A percentile compares a stretch with the other conserved stretches of the same genome.
Evolutionary conservation across 805 yeast species (phyloP).

Genomic region (Millerozyma miso): DNA sequence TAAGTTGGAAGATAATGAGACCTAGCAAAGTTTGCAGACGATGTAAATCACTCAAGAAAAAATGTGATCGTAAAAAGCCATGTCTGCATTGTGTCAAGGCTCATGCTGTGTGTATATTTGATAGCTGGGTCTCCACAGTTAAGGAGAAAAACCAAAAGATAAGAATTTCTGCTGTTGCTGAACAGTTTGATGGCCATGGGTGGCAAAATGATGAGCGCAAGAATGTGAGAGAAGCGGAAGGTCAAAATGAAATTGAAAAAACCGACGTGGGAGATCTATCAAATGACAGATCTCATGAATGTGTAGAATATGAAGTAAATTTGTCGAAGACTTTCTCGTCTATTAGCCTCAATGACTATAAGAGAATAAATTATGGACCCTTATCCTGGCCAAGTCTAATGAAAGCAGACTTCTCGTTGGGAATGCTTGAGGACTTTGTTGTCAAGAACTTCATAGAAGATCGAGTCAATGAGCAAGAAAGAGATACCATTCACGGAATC

Average conservation of each 20-base stretch:
- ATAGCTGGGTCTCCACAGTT: not conserved
- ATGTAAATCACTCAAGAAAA: not conserved
- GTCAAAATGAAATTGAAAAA: too few species aligned
- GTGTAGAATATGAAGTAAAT: not conserved
- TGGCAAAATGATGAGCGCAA: too few species aligned
- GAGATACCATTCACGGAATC: too few species aligned
- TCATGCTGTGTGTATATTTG: not conserved
- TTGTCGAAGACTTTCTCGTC: not conserved
- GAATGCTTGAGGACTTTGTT: slow-evolving; percentile 29
- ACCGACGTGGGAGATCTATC: too few species aligned
- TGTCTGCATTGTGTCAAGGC: not conserved
- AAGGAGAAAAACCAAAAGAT: not conserved
- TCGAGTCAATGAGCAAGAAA: too few species aligned
- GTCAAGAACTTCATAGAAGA: not conserved
- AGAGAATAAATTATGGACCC: slow-evolving; percentile 34
- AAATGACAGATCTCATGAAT: too few species aligned
- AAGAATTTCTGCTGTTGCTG: too few species aligned
- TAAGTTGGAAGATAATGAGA: too few species aligned
- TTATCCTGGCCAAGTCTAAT: slow-evolving; percentile 35
- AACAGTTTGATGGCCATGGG: too few species aligned
- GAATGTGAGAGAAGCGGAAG: too few species aligned
- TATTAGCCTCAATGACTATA: not conserved
- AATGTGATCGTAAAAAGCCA: not conserved
- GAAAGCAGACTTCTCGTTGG: slow-evolving; percentile 30
- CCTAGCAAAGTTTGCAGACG: not conserved